A percentile compares a stretch with the other conserved stretches of the same genome.
phyloP scores from a whole-genome alignment of 768 basidiomycete species.

The Lyophyllum atratum region DNA sequence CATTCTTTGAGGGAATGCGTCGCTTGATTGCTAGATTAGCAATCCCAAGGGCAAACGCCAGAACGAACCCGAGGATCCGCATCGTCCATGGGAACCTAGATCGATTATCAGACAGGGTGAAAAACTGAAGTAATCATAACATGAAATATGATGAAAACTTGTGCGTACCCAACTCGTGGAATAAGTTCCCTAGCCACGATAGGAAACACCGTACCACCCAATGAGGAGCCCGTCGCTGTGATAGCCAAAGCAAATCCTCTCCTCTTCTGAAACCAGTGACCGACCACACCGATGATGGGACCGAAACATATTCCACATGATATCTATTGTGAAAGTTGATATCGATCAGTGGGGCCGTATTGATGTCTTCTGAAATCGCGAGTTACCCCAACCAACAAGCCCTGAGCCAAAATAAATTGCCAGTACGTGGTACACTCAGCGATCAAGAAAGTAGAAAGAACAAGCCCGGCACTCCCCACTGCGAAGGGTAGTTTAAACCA shows the following conservation, averaged over 20 bases:
- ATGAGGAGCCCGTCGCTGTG: conserved; percentile 53
- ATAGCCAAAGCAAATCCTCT: conserved; percentile 57
- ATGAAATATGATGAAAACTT: not conserved
- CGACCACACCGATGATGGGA: conserved; percentile 48
- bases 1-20: conserved; percentile 53
- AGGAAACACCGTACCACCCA: conserved; percentile 67
- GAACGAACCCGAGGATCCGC: conserved; percentile 62
- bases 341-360: not conserved
- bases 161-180: conserved; percentile 50
- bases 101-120: not conserved
- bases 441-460: conserved; percentile 51
- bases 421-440: conserved; percentile 64
- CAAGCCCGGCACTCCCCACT: conserved; percentile 43
- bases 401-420: conserved; percentile 70
- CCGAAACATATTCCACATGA: conserved; percentile 41
- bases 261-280: conserved; percentile 66
- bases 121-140: not conserved
- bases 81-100: conserved; percentile 70
- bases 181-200: conserved; percentile 57
- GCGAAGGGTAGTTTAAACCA: conserved; percentile 50
- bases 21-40: conserved; percentile 48
- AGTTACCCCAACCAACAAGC: conserved; percentile 56
- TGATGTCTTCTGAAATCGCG: not conserved
- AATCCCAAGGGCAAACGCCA: conserved; percentile 47
- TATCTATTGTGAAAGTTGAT: not conserved